Evolutionary conservation across 139 green algal species (phyloP), one percentile per base, ranked within the genome.

Genomic region (Tetradesmus obliquus): DNA sequence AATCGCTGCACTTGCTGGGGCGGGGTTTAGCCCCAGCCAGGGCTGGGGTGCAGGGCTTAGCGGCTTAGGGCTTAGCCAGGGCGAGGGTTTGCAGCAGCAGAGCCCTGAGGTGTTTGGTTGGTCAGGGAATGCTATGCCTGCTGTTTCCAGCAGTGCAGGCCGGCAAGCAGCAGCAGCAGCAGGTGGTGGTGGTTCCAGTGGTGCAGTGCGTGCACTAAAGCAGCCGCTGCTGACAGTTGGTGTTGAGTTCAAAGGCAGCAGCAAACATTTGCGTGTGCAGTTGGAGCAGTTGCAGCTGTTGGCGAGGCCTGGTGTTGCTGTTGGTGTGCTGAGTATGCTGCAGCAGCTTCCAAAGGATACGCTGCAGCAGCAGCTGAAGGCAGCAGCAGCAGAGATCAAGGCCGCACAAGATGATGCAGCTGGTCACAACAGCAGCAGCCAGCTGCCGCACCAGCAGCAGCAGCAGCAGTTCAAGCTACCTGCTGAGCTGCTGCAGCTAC

Each of bases 211-310:
- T 5, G 83, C 57, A 45, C 54, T 17, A 1, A 69, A 88, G 60
- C 86, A 76, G 51, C 69, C 86, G 22, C 79, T 84, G 88, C 20
- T 93, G n/a, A 57, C 53, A 1, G 24, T 92, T 15, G 54, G 20
- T 71, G 53, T 87, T 12, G 69, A 82, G 8, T 2, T 66, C 17
- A 2, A 20, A 10, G 57, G 76, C 24, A 80, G 24, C 7, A 80
- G 19, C 76, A 84, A 82, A 32, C 45, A 88, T 13, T 3, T 95
- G 3, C 7, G 60, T 1, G 79, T 95, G 24, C 69, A 87, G 12
- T 55, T 95, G 12, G 83, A 89, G 88, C 93, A 62, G 82, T 82
- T 95, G 90, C 90, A 92, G 82, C 82, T 95, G 91, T 79, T 94
- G 55, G 89, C 93, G 15, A 81, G 90, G 9, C 86, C 90, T 0